Percentiles rank a stretch among this genome's conserved stretches.
phyloP scores from a whole-genome alignment of 169 alveolate species.

The Eimeria falciformis region DNA sequence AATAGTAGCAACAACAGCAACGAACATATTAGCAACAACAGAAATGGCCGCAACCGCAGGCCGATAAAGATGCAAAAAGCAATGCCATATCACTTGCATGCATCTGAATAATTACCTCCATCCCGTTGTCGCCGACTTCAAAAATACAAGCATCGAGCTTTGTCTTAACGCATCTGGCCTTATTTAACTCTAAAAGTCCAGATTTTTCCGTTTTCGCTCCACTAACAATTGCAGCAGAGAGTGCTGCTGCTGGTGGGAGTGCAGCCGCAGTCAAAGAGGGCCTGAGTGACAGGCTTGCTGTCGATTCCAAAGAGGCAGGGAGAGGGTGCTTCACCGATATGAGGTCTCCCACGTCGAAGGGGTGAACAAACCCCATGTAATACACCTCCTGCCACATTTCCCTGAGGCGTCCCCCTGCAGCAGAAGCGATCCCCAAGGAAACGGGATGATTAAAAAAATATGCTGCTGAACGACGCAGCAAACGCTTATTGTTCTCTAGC shows the following conservation, averaged over 20 bases:
- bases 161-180: conserved; percentile 7
- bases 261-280: not conserved
- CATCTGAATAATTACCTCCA: not conserved
- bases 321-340: not conserved
- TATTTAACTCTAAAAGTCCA: not conserved
- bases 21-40: not conserved
- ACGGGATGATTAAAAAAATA: too few species aligned
- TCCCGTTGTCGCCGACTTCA: not conserved
- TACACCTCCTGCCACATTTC: not conserved
- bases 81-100: too few species aligned
- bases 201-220: not conserved
- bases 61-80: not conserved
- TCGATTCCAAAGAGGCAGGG: not conserved
- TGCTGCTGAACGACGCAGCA: too few species aligned
- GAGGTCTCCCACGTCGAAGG: conserved; percentile 20
- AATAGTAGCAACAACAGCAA: not conserved
- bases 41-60: not conserved
- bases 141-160: not conserved
- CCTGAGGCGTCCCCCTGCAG: conserved; percentile 2
- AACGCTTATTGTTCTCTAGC: too few species aligned
- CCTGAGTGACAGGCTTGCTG: not conserved
- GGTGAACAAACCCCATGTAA: conserved; percentile 13
- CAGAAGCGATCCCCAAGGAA: not conserved
- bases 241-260: not conserved
- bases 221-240: not conserved